These are phyloP conservation scores for Alnus glutinosa DNA, from an alignment of 306 rosid genomes.

Conservation along the genomic window DNA sequence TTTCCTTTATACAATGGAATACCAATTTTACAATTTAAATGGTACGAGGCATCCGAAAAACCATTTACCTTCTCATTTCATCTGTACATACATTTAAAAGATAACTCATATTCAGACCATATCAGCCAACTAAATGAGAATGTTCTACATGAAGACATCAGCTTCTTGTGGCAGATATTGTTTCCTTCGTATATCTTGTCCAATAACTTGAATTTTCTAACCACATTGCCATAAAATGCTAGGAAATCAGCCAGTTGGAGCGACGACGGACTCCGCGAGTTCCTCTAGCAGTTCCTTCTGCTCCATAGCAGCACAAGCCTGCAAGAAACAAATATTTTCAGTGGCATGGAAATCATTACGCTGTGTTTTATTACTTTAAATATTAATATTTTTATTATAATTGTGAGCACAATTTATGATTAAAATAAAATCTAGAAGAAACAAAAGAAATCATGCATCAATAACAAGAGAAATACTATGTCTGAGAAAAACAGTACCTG, in stretches of 20 bases:
- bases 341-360: constrained; percentile 2
- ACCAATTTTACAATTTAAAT: background rate
- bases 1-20: background rate
- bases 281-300: constrained; percentile 94
- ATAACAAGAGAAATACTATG: background rate
- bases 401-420: constrained; percentile 1
- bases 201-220: background rate
- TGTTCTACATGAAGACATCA: constrained; percentile 16
- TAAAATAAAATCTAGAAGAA: constrained; percentile 8
- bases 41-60: background rate
- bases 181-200: constrained; percentile 16
- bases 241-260: constrained; percentile 50
- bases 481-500: constrained; percentile 58
- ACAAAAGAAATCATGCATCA: background rate
- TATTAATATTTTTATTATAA: background rate
- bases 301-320: constrained; percentile 77
- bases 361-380: background rate
- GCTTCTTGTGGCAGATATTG: constrained; percentile 5
- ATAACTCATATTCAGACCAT: background rate
- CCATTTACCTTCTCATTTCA: background rate
- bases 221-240: constrained; percentile 23
- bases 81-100: background rate
- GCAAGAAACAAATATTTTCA: constrained; percentile 30
- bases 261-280: constrained; percentile 73
- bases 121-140: background rate